A percentile compares a stretch with the other conserved stretches of the same genome.
Evolutionary conservation across 2,329 filamentous ascomycete species (phyloP).

Genomic region (Phyllosticta ampelicida): DNA sequence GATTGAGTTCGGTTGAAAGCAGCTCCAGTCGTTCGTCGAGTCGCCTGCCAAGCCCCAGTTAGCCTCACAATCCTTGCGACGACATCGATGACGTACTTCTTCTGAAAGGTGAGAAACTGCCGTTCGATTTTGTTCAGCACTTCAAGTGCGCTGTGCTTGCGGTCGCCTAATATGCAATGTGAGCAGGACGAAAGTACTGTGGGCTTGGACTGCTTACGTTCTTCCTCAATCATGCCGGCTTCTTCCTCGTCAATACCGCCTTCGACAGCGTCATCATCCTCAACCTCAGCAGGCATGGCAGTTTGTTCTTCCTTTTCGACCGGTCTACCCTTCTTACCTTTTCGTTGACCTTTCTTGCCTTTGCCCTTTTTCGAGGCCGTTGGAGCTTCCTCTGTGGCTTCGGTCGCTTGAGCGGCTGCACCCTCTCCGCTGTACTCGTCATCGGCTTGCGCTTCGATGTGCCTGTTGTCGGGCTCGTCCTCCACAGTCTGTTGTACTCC

Average conservation of each 20-base stretch:
- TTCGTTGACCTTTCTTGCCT: conserved; percentile 7
- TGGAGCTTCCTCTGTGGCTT: not conserved
- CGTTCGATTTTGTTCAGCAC: conserved; percentile 72
- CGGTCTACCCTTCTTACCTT: conserved; percentile 8
- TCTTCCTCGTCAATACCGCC: conserved; percentile 36
- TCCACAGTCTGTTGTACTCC: conserved; percentile 4
- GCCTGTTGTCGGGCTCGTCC: conserved; percentile 14
- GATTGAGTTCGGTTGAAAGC: conserved; percentile 57
- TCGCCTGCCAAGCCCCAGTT: conserved; percentile 44
- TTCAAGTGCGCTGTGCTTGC: conserved; percentile 67
- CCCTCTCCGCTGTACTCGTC: conserved; percentile 5
- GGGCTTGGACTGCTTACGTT: conserved; percentile 19
- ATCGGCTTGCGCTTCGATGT: conserved; percentile 15
- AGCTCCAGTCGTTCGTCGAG: conserved; percentile 81
- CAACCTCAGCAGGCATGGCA: conserved; percentile 16
- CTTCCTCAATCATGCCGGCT: conserved; percentile 25
- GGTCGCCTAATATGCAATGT: conserved; percentile 37
- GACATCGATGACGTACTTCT: conserved; percentile 45
- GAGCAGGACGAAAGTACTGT: too few species aligned
- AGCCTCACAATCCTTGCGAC: not conserved
- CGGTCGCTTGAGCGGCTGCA: not conserved
- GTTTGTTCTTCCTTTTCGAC: conserved; percentile 18
- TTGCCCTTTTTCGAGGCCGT: not conserved
- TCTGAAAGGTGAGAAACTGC: conserved; percentile 77
- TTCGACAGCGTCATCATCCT: conserved; percentile 20